Base-by-base conservation (phyloP, 768 basidiomycete genomes). In the Lactarius deliciosus region DNA sequence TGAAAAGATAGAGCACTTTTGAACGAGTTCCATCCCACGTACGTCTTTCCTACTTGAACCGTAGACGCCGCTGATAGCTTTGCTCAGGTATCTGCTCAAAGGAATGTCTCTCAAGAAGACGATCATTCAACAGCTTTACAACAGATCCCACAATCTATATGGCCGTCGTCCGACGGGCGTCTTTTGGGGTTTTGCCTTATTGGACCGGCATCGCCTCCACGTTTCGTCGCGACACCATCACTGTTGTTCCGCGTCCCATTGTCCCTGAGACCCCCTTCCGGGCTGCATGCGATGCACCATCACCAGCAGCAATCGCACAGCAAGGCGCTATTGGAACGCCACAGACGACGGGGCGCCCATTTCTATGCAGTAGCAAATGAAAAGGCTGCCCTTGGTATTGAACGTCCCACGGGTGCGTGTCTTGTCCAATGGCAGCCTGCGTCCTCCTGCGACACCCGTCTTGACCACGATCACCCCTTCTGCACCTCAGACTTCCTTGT, bases 21-120 rank as follows among this genome's bases (percentile, higher is more conserved):
- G 9, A 90, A 93, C 69, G 91, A 92, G 66, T 90, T 82, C 69
- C 82, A 85, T 57, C 74, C 84, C 7, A 81, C 82, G 85, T 81
- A 45, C 76, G 73, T 70, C 7, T 41, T 20, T 18, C 3, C 53
- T 41, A 43, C 8, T 20, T 45, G 9, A 15, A 20, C 16, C 20
- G 1, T 25, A 18, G 47, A 22, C 54, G 1, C 11, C 22, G 25
- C 64, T 72, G 54, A 68, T 57, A 16, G 11, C 59, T 28, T 20
- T 60, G 28, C 9, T 28, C 55, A 87, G 87, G 58, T 84, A 85
- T 72, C 71, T 90, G 65, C 78, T 80, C 57, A 65, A 41, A 36
- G 64, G 64, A 4, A 71, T 71, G 70, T 63, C 64, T 15, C 45
- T 71, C n/a, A 64, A n/a, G 70, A 71, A 25, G 68, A 69, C 20